A percentile compares a stretch with the other conserved stretches of the same genome.
phyloP scores from a whole-genome alignment of 495 filamentous ascomycete genomes.

The Penicillium pulvis region DNA sequence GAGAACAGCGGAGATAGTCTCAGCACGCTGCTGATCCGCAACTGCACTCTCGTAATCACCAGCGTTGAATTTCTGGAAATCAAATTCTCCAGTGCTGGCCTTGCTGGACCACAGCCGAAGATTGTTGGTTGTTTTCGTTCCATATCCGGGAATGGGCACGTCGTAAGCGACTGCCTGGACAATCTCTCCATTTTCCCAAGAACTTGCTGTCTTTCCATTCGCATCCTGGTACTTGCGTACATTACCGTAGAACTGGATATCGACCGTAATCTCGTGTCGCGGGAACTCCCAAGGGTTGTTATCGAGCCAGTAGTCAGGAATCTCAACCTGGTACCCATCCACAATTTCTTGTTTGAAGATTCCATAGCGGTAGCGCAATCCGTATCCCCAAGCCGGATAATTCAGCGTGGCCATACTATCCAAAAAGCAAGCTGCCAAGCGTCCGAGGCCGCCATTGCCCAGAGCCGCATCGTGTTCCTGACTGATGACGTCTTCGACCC shows the following conservation, averaged over 20 bases:
- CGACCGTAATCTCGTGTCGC: slow-evolving; percentile 89
- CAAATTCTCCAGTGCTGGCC: slow-evolving; percentile 94
- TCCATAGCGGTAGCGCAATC: slow-evolving; percentile 90
- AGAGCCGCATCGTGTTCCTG: slow-evolving; percentile 97
- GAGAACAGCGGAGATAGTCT: slow-evolving; percentile 96
- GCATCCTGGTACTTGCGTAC: slow-evolving; percentile 74
- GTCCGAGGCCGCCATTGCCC: slow-evolving; percentile 93
- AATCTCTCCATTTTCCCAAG: slow-evolving; percentile 91
- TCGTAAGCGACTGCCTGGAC: slow-evolving; percentile 95
- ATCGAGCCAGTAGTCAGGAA: slow-evolving; percentile 98
- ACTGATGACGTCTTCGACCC: slow-evolving; percentile 91
- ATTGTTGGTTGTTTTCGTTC: slow-evolving; percentile 92
- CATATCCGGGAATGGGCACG: slow-evolving; percentile 90
- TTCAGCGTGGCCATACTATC: slow-evolving; percentile 94
- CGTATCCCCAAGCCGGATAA: slow-evolving; percentile 97
- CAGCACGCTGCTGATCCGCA: slow-evolving; percentile 90
- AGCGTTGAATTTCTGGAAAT: slow-evolving; percentile 99
- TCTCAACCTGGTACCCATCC: slow-evolving; percentile 94
- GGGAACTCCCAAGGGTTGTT: slow-evolving; percentile 99
- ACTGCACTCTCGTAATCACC: slow-evolving; percentile 98
- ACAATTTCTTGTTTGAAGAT: slow-evolving; percentile 99
- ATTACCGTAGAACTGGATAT: slow-evolving; percentile 92
- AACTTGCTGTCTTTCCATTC: slow-evolving; percentile 66
- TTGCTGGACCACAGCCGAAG: slow-evolving; percentile 96
- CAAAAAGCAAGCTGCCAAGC: slow-evolving; percentile 93